phyloP scores from a whole-genome alignment of 352 stramenopile species.

The Blastocystis sp. region DNA sequence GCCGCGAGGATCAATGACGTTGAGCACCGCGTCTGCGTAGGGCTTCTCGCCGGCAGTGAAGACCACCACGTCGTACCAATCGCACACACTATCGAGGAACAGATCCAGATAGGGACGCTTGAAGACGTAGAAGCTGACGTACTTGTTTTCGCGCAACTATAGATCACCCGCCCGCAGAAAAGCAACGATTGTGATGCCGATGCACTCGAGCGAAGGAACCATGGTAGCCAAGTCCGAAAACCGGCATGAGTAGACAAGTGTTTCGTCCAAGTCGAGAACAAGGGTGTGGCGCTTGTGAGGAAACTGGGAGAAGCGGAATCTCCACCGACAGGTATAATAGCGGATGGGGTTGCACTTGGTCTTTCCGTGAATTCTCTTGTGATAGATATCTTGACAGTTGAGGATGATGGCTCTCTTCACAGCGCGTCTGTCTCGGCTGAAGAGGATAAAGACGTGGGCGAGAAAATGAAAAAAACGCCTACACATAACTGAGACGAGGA shows the following conservation, averaged over 20 bases:
- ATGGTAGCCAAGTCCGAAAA: slow-evolving; percentile 53
- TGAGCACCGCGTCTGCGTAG: slow-evolving; percentile 59
- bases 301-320: neutral
- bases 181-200: slow-evolving; percentile 55
- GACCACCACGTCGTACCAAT: slow-evolving; percentile 50
- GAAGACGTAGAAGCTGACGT: slow-evolving; percentile 66
- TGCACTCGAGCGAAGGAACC: slow-evolving; percentile 57
- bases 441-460: slow-evolving; percentile 7
- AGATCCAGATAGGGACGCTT: slow-evolving; percentile 51
- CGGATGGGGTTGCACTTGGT: slow-evolving; percentile 50
- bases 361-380: slow-evolving; percentile 63
- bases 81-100: slow-evolving; percentile 46
- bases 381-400: slow-evolving; percentile 60
- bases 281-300: slow-evolving; percentile 41
- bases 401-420: neutral
- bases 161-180: neutral
- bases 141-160: slow-evolving; percentile 55
- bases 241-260: slow-evolving; percentile 52
- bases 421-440: neutral
- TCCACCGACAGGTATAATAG: slow-evolving; percentile 44
- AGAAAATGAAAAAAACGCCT: neutral
- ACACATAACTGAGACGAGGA: neutral
- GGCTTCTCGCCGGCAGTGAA: slow-evolving; percentile 64
- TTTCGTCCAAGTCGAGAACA: slow-evolving; percentile 66
- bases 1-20: slow-evolving; percentile 57